Percentiles rank a stretch among this genome's conserved stretches.
Conservation (phyloP, 2,329 filamentous ascomycete species). For the Hortaea sp. region DNA sequence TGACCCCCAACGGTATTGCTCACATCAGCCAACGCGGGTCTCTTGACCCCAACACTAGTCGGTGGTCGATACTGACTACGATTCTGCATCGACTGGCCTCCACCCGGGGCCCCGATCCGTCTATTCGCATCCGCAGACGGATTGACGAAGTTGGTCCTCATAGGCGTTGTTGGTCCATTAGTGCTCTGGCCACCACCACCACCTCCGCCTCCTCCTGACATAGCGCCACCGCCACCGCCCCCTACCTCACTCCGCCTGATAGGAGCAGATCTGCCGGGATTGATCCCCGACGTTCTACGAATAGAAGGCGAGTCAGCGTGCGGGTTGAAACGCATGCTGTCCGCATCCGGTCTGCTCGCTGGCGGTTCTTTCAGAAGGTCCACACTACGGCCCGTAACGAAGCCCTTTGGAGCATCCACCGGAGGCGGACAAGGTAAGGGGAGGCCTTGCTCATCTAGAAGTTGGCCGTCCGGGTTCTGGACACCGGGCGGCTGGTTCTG, state of each 20-base stretch:
- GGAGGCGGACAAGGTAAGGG: slow-evolving; percentile 17
- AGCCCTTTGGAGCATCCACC: slow-evolving; percentile 30
- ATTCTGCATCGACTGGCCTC: slow-evolving; percentile 27
- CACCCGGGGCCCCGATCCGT: slow-evolving; percentile 39
- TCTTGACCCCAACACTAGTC: slow-evolving; percentile 22
- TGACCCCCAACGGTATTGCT: slow-evolving; percentile 26
- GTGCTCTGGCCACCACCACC: slow-evolving; percentile 1
- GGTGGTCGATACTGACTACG: slow-evolving; percentile 38
- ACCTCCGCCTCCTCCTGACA: not conserved
- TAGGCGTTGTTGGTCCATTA: slow-evolving; percentile 9
- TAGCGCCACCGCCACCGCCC: slow-evolving; percentile 1
- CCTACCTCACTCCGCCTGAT: slow-evolving; percentile 40
- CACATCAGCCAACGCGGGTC: slow-evolving; percentile 33
- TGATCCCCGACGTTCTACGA: slow-evolving; percentile 76
- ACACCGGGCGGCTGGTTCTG: slow-evolving; percentile 11
- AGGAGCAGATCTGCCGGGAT: slow-evolving; percentile 68
- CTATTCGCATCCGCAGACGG: slow-evolving; percentile 37
- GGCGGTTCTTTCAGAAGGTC: slow-evolving; percentile 28
- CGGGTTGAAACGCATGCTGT: slow-evolving; percentile 34
- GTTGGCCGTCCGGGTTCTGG: slow-evolving; percentile 1
- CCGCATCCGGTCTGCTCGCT: slow-evolving; percentile 22
- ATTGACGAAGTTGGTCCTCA: slow-evolving; percentile 36
- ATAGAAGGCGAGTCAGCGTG: slow-evolving; percentile 59
- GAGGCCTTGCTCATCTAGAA: slow-evolving; percentile 9
- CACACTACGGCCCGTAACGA: slow-evolving; percentile 36